A percentile compares a stretch with the other conserved stretches of the same genome.
Evolutionary conservation across 2,329 filamentous ascomycete species (phyloP).

Genomic region (Exophiala sideris): DNA sequence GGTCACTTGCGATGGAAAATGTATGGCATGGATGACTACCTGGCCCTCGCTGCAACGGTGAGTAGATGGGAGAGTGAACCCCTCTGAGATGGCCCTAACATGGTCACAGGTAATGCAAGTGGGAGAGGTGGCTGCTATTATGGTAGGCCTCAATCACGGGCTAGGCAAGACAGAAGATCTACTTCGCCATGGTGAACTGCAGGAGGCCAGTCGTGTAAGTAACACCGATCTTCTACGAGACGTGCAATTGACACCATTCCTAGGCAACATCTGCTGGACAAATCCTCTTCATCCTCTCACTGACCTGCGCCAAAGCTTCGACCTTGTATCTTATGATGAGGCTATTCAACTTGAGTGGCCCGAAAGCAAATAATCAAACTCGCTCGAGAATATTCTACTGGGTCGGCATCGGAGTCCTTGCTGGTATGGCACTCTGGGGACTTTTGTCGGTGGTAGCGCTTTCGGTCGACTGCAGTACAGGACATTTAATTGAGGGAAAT

Average conservation of each 20-base stretch:
- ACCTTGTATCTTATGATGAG: slow-evolving; percentile 31
- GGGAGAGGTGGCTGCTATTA: slow-evolving; percentile 27
- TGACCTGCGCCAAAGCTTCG: slow-evolving; percentile 31
- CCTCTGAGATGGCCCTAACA: not conserved
- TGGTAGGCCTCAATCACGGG: slow-evolving; percentile 29
- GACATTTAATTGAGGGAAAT: slow-evolving; percentile 12
- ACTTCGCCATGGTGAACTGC: slow-evolving; percentile 11
- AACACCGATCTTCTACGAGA: too few relatives aligned
- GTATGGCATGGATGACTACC: slow-evolving; percentile 22
- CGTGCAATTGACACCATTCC: not conserved
- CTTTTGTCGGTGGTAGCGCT: slow-evolving; percentile 27
- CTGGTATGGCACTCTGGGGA: slow-evolving; percentile 22
- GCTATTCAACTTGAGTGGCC: slow-evolving; percentile 26
- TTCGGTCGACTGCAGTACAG: slow-evolving; percentile 19
- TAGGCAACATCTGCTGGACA: slow-evolving; percentile 21
- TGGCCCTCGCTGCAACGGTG: slow-evolving; percentile 20
- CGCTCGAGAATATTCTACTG: slow-evolving; percentile 26
- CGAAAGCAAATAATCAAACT: slow-evolving; percentile 11
- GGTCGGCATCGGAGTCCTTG: slow-evolving; percentile 17
- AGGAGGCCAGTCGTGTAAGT: slow-evolving; percentile 17
- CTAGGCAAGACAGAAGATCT: slow-evolving; percentile 26
- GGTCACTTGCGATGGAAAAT: slow-evolving; percentile 21
- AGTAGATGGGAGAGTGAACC: not conserved
- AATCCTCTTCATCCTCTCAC: not conserved
- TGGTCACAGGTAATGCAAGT: slow-evolving; percentile 24